Conservation (phyloP, 2,329 filamentous ascomycete species). For the Mariannaea sp. region DNA sequence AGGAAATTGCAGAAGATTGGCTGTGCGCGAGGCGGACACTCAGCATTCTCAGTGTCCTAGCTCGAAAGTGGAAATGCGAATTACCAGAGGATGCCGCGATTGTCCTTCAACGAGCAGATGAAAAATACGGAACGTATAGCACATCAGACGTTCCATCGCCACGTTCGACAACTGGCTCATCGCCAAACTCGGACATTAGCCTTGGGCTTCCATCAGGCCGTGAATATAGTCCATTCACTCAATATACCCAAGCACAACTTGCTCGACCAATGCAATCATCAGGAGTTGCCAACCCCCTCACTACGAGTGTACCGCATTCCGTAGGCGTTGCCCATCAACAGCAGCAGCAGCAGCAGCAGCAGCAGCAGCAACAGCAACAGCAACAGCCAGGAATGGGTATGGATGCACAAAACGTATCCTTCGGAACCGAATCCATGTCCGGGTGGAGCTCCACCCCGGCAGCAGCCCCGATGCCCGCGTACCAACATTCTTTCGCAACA, state of each 20-base stretch:
- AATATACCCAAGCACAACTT: slow-evolving; percentile 39
- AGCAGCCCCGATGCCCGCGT: slow-evolving; percentile 28
- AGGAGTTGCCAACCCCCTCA: slow-evolving; percentile 23
- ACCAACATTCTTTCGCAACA: slow-evolving; percentile 30
- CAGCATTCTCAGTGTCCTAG: slow-evolving; percentile 81
- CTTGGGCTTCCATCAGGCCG: slow-evolving; percentile 28
- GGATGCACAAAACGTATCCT: slow-evolving; percentile 29
- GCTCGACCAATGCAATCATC: slow-evolving; percentile 30
- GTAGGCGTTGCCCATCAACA: slow-evolving; percentile 24
- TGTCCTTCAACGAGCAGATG: slow-evolving; percentile 77
- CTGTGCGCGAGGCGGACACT: slow-evolving; percentile 84
- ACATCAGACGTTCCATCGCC: slow-evolving; percentile 65
- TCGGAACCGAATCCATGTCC: slow-evolving; percentile 32
- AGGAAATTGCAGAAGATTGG: slow-evolving; percentile 97
- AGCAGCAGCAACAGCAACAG: too few relatives aligned
- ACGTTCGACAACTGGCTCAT: slow-evolving; percentile 41
- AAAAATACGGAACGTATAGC: slow-evolving; percentile 76
- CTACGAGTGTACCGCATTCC: slow-evolving; percentile 21
- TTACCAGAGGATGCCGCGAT: slow-evolving; percentile 80
- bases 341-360: too few relatives aligned
- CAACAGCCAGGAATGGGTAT: slow-evolving; percentile 24
- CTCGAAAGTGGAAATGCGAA: slow-evolving; percentile 87
- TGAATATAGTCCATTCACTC: slow-evolving; percentile 45
- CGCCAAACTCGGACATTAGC: slow-evolving; percentile 40
- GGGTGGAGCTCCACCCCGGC: slow-evolving; percentile 34